phyloP scores from a whole-genome alignment of 805 yeast genomes.

The Candida insectorum region DNA sequence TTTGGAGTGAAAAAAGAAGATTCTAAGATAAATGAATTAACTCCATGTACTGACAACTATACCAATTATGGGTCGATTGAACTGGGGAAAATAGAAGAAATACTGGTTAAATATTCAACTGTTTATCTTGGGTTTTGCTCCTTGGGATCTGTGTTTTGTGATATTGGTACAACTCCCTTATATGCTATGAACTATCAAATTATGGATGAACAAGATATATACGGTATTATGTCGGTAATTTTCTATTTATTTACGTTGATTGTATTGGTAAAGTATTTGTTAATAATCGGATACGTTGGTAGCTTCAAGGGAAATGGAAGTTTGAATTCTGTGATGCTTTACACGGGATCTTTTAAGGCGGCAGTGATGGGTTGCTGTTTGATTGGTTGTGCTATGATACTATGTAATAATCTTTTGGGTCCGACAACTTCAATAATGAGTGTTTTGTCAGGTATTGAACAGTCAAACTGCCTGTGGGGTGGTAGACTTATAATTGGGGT shows the following conservation, averaged over 20 bases:
- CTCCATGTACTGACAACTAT: too few relatives aligned
- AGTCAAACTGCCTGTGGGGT: too few relatives aligned
- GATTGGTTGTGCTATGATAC: slow-evolving; percentile 53
- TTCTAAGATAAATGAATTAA: too few relatives aligned
- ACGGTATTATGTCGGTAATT: slow-evolving; percentile 51
- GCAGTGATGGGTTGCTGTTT: slow-evolving; percentile 29
- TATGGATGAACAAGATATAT: slow-evolving; percentile 30
- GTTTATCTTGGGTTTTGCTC: slow-evolving; percentile 38
- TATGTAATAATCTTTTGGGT: slow-evolving; percentile 59
- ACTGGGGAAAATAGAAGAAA: background rate
- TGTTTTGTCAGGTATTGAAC: slow-evolving; percentile 54
- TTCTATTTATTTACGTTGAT: slow-evolving; percentile 54
- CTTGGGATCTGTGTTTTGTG: slow-evolving; percentile 64
- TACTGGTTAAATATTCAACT: background rate
- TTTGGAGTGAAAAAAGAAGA: too few relatives aligned
- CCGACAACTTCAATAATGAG: slow-evolving; percentile 62
- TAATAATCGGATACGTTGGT: slow-evolving; percentile 47
- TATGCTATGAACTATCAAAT: slow-evolving; percentile 41
- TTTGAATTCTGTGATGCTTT: slow-evolving; percentile 60
- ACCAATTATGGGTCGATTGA: too few relatives aligned
- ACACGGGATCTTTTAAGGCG: slow-evolving; percentile 21
- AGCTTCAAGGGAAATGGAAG: slow-evolving; percentile 64
- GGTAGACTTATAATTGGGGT: too few relatives aligned
- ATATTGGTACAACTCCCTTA: slow-evolving; percentile 60
- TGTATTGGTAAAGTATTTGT: slow-evolving; percentile 50